Base-by-base conservation (phyloP, 768 basidiomycete genomes). In the Trametopsis cervina region DNA sequence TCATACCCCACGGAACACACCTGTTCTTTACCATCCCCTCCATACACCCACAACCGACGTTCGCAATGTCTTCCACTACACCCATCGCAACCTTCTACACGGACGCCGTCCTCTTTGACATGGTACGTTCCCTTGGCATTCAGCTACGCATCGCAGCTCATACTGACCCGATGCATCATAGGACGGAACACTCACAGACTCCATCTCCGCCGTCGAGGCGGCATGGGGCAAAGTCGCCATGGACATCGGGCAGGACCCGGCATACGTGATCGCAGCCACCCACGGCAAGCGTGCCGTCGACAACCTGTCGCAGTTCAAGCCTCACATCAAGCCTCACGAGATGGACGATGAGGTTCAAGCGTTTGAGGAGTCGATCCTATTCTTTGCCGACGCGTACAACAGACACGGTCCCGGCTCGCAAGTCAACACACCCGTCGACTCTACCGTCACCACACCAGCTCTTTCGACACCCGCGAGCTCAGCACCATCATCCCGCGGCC, bases 271-370 rank as follows among this genome's bases (percentile, higher is more conserved):
- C 57, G 80, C 78, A 7, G 79, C 81, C 26, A 86, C 83, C 15
- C 85, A 87, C 61, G 84, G 85, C 57, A 81, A 84, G 58, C 80
- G 84, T 51, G 85, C 83, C 11, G 70, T 83, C 58, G 85, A 87
- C 68, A 87, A 87, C 65, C 76, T 86, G 53, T 62, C 72, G 3
- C 68, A 72, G 40, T 79, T 80, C 69, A 79, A 77, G 57, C 80
- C 80, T 0, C 60, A 71, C 23, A 75, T 82, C 55, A 68, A 69
- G 53, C 37, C 58, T n/a, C 69, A 79, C 60, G 74, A 81, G 61
- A 75, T 82, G 69, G 76, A 77, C 56, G 62, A 52, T 21, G 80
- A 76, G 49, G 79, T 82, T 2, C 66, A 71, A 17, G 67, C 68
- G 18, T 85, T 85, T 52, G 83, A 85, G 60, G 69, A 77, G 54